Conservation (phyloP, 805 yeast genomes). For the Candida koratica region DNA sequence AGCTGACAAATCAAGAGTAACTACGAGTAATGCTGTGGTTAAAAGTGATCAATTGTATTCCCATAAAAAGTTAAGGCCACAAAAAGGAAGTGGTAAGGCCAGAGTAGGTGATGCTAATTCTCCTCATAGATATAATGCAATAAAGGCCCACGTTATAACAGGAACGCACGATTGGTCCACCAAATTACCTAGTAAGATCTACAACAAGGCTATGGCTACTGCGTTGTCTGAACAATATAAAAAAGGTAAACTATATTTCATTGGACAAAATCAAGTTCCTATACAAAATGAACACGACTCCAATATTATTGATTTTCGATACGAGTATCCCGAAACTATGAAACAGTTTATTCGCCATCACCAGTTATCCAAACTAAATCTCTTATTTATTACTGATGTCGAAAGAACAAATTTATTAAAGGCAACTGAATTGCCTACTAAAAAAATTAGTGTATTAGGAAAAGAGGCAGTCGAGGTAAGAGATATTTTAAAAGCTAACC, state of each 20-base stretch:
- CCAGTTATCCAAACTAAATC: constrained; percentile 46
- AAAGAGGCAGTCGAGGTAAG: constrained; percentile 80
- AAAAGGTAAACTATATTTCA: constrained; percentile 63
- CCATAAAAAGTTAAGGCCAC: constrained; percentile 76
- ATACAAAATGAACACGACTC: constrained; percentile 19
- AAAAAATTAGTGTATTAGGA: constrained; percentile 59
- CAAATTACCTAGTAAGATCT: constrained; percentile 66
- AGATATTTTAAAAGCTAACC: constrained; percentile 75
- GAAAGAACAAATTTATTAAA: constrained; percentile 57
- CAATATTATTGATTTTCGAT: constrained; percentile 32
- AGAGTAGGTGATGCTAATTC: constrained; percentile 95
- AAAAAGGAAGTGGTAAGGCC: constrained; percentile 93
- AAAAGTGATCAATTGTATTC: constrained; percentile 85
- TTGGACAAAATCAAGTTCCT: constrained; percentile 42
- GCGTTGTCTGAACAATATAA: constrained; percentile 82
- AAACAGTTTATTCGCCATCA: constrained; percentile 49
- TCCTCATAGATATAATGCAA: constrained; percentile 87
- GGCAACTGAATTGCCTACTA: constrained; percentile 51
- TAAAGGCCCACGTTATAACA: constrained; percentile 80
- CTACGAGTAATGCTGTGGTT: constrained; percentile 81
- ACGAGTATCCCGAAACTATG: constrained; percentile 43
- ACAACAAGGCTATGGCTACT: constrained; percentile 69
- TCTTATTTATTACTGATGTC: constrained; percentile 66
- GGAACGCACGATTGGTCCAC: constrained; percentile 91
- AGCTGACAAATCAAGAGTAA: constrained; percentile 84